Percentiles rank a stretch among this genome's conserved stretches.
phyloP scores from a whole-genome alignment of 805 yeast species.

The Myxozyma neglecta region DNA sequence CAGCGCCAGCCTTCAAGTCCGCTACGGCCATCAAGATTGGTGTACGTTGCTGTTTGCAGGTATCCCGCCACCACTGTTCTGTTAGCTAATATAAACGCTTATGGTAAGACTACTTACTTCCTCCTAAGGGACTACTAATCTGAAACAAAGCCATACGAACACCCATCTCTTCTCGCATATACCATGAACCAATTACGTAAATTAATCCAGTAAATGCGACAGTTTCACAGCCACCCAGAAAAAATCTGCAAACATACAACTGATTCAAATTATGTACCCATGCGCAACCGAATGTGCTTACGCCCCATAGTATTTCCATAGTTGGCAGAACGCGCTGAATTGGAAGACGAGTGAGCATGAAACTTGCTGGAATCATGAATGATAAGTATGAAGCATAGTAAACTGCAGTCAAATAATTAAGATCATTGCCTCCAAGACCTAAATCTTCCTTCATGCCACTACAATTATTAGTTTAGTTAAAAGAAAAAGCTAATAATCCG shows the following conservation, averaged over 20 bases:
- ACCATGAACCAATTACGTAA: constrained; percentile 53
- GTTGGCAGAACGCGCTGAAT: constrained; percentile 40
- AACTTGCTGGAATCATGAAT: constrained; percentile 41
- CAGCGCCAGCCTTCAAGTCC: constrained; percentile 63
- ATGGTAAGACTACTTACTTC: constrained; percentile 29
- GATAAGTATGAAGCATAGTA: constrained; percentile 38
- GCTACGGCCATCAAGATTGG: constrained; percentile 47
- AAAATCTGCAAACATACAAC: constrained; percentile 62
- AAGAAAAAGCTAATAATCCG: background rate
- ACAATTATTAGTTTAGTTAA: background rate
- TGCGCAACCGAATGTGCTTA: constrained; percentile 59
- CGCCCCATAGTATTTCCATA: constrained; percentile 55
- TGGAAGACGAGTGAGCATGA: constrained; percentile 42
- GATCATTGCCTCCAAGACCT: constrained; percentile 47
- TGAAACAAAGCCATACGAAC: constrained; percentile 47
- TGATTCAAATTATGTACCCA: constrained; percentile 42
- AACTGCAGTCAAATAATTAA: constrained; percentile 40
- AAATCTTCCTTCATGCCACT: constrained; percentile 55
- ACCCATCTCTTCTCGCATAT: constrained; percentile 54
- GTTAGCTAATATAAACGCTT: background rate
- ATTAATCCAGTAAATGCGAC: constrained; percentile 56
- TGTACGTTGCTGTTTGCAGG: constrained; percentile 53
- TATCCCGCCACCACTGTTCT: constrained; percentile 47
- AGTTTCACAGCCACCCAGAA: constrained; percentile 70
- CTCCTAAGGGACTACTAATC: constrained; percentile 45